A percentile compares a stretch with the other conserved stretches of the same genome.
phyloP scores from a whole-genome alignment of 306 rosid genomes.

The Vicia villosa region DNA sequence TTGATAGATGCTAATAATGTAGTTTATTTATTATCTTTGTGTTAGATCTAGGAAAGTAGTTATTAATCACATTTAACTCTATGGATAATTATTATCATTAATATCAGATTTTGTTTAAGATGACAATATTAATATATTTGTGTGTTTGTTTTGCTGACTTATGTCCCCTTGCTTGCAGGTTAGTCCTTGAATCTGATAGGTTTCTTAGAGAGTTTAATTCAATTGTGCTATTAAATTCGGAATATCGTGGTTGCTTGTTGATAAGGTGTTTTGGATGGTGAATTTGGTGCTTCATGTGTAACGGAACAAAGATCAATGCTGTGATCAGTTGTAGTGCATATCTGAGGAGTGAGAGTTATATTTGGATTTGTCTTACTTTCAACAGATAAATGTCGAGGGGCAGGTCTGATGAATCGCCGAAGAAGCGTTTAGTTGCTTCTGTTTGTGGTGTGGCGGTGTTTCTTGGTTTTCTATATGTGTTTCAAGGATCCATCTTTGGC shows the following conservation, averaged over 20 bases:
- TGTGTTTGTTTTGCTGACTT: conserved; percentile 21
- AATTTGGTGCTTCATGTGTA: conserved; percentile 34
- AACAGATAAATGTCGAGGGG: conserved; percentile 50
- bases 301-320: conserved; percentile 36
- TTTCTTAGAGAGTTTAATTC: neutral
- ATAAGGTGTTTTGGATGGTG: conserved; percentile 28
- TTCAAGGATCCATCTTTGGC: conserved; percentile 43
- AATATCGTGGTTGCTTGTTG: conserved; percentile 18
- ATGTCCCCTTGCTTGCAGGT: conserved; percentile 35
- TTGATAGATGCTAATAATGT: conserved; percentile 9
- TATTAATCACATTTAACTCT: neutral
- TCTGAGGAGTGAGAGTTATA: conserved; percentile 15
- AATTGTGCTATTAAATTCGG: neutral
- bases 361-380: conserved; percentile 19
- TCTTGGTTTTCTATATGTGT: conserved; percentile 44
- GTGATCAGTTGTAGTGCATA: conserved; percentile 29
- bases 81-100: conserved; percentile 6
- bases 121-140: neutral
- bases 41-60: conserved; percentile 27
- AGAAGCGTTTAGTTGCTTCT: conserved; percentile 50
- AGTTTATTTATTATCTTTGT: neutral
- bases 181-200: neutral
- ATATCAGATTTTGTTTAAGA: conserved; percentile 24
- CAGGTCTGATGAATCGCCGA: conserved; percentile 47
- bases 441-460: conserved; percentile 36